Evolutionary conservation across 1,284 basidiomycete genomes (phyloP).

Genomic region (Trametes versicolor): DNA sequence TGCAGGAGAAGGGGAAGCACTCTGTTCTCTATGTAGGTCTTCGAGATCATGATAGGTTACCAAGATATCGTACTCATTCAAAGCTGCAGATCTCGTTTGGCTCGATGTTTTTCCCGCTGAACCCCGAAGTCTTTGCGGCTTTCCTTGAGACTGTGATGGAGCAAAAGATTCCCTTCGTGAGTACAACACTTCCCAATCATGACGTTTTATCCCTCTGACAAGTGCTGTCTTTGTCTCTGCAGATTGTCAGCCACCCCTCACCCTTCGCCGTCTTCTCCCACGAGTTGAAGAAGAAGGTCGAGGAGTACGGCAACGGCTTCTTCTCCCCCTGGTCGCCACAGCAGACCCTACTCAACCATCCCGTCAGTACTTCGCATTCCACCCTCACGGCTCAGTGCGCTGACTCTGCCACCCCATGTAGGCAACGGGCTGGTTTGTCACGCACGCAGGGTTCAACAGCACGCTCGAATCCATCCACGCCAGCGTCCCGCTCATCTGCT

Average conservation of each 20-base stretch:
- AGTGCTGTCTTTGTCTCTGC: no score
- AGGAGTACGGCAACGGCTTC: conserved; percentile 29
- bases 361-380: conserved; percentile 25
- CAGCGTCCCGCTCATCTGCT: conserved; percentile 35
- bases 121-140: conserved; percentile 28
- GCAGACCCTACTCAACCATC: conserved; percentile 36
- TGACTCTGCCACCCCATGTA: background rate
- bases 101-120: conserved; percentile 29
- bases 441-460: conserved; percentile 38
- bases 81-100: conserved; percentile 32
- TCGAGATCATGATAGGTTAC: background rate
- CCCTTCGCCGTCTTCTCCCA: conserved; percentile 31
- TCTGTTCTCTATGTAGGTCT: conserved; percentile 30
- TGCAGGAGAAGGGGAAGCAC: conserved; percentile 21
- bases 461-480: conserved; percentile 32
- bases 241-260: conserved; percentile 39
- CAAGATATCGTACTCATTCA: background rate
- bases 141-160: conserved; percentile 33
- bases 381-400: background rate
- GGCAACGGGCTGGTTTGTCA: conserved; percentile 38
- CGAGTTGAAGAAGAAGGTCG: conserved; percentile 30
- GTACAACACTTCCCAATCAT: background rate
- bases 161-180: conserved; percentile 29
- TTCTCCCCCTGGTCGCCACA: conserved; percentile 36
- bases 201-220: background rate